Evolutionary conservation across 208 protist species (phyloP), one percentile per base, ranked within the genome.

Genomic region (Porcisia deanei): DNA sequence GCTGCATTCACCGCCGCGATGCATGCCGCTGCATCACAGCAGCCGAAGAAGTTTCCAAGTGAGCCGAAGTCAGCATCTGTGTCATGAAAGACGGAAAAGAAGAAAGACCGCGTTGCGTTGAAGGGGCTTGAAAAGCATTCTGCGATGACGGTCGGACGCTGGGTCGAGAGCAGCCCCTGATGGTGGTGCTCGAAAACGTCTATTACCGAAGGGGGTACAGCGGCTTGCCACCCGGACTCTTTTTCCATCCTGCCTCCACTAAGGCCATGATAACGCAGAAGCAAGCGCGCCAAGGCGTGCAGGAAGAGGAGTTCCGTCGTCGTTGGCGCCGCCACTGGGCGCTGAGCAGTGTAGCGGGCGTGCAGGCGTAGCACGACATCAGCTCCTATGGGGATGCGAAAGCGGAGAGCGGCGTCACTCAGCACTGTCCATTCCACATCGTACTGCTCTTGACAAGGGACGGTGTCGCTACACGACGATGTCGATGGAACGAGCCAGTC

Each of bases 71-170:
- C 71, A 37, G 75, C 65, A 73, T 88, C 85, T 3, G 79, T 86
- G 76, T 86, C 85, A 43, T 57, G 73, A 34, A 86, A 89, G 8
- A 71, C 67, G 18, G 82, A 86, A 59, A 84, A 89, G 81, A 85
- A 86, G 63, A 71, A 64, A 34, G 61, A 71, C 4, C 80, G 71
- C 37, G 75, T 82, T 25, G 79, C 80, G 73, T 89, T 89, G 53
- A 89, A 85, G 55, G 85, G 85, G 54, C 82, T 85, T 5, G 79
- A 79, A 65, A 89, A 89, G 58, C 85, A 89, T 73, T 89, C 85
- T 22, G 75, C 79, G 0, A 43, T 55, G 41, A 78, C 45, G 14
- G 47, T 68, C 9, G 54, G 57, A 8, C 54, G 41, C 43, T 52
- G 41, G 9, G 16, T 53, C 53, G 49, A 69, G 49, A 59, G 58